Evolutionary conservation across 164 flowering plant species (phyloP).

Genomic region (Dillenia suffruticosa): DNA sequence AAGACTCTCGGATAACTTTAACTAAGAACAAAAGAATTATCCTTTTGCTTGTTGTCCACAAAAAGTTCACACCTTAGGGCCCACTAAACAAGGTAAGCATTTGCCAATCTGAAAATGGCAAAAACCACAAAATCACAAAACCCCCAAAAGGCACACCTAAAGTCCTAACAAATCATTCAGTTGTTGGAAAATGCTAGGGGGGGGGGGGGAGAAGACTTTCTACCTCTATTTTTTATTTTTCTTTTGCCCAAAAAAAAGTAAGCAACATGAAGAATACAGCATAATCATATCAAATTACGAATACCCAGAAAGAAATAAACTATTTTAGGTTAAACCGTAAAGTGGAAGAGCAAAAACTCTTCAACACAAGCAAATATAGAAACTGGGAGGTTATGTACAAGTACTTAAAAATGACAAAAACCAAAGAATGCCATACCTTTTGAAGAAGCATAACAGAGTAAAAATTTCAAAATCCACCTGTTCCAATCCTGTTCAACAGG

Average conservation of each 20-base stretch:
- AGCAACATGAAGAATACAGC: slow-evolving; percentile 1
- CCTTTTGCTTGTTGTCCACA: not conserved
- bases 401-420: too few relatives aligned
- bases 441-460: not conserved
- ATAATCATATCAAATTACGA: not conserved
- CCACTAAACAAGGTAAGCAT: slow-evolving; percentile 5
- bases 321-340: not conserved
- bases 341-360: not conserved
- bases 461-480: too few relatives aligned
- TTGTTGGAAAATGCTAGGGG: not conserved
- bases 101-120: slow-evolving; percentile 11
- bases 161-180: not conserved
- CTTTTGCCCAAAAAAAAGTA: not conserved
- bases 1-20: slow-evolving; percentile 9
- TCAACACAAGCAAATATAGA: not conserved
- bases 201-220: not conserved
- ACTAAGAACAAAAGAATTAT: too few relatives aligned
- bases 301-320: not conserved
- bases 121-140: too few relatives aligned
- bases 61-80: slow-evolving; percentile 8
- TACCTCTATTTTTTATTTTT: not conserved
- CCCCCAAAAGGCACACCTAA: too few relatives aligned
- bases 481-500: too few relatives aligned
- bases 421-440: not conserved
- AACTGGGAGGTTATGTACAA: too few relatives aligned